A percentile compares a stretch with the other conserved stretches of the same genome.
These are phyloP conservation scores for Calamus simplicifolius DNA, from an alignment of 176 grass and related monocot species.

Conservation along the genomic window DNA sequence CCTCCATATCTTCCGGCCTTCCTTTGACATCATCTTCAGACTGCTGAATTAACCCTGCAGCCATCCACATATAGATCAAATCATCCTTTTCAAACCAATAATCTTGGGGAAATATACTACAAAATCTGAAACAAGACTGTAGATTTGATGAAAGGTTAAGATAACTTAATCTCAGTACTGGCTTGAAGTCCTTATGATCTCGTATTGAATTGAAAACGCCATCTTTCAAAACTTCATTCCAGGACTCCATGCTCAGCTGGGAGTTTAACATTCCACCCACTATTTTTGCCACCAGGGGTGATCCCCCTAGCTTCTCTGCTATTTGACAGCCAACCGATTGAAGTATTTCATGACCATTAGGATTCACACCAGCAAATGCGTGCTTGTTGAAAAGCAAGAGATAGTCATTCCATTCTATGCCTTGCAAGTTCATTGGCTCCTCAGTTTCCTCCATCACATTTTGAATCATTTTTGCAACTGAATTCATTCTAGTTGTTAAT, in stretches of 20 bases:
- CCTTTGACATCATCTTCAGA: not conserved
- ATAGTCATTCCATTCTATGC: conserved; percentile 6
- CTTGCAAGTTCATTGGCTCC: not conserved
- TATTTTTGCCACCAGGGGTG: conserved; percentile 38
- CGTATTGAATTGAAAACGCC: conserved; percentile 21
- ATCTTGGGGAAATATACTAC: conserved; percentile 33
- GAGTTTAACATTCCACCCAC: conserved; percentile 29
- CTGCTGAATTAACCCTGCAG: not conserved
- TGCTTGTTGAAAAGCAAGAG: conserved; percentile 20
- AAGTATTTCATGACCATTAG: conserved; percentile 13
- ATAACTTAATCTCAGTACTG: conserved; percentile 23
- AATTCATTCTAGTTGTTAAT: conserved; percentile 18
- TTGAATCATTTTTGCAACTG: not conserved
- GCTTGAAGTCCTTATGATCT: conserved; percentile 2
- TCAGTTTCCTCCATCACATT: too few relatives aligned
- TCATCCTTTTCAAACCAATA: conserved; percentile 17
- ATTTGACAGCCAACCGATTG: conserved; percentile 30
- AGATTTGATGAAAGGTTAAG: conserved; percentile 7
- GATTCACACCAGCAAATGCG: conserved; percentile 28
- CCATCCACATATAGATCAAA: conserved; percentile 17
- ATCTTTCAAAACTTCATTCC: conserved; percentile 27
- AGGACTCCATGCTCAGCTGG: conserved; percentile 12
- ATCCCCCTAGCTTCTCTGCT: conserved; percentile 22
- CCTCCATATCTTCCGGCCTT: conserved; percentile 1
- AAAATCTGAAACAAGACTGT: conserved; percentile 23